Percentiles rank a stretch among this genome's conserved stretches.
These are phyloP conservation scores for Gastrolobium bilobum DNA, from an alignment of 306 rosid species.

Conservation along the genomic window DNA sequence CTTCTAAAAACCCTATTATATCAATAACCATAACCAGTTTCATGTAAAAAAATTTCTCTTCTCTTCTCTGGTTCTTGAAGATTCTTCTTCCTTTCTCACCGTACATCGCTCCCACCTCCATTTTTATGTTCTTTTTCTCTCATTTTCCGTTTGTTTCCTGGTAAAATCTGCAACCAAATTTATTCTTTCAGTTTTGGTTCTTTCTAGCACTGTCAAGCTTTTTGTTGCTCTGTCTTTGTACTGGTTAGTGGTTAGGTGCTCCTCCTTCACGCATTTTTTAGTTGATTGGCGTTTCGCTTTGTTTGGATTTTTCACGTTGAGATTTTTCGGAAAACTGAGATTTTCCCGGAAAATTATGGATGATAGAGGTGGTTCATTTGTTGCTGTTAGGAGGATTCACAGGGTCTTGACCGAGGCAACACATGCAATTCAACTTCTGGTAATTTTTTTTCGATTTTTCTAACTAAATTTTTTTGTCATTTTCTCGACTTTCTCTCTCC, in stretches of 20 bases:
- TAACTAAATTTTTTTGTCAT: conserved; percentile 5
- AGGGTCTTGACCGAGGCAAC: conserved; percentile 87
- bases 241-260: conserved; percentile 15
- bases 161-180: conserved; percentile 23
- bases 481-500: conserved; percentile 29
- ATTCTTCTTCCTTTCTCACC: neutral
- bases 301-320: conserved; percentile 8
- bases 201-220: neutral
- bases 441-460: conserved; percentile 39
- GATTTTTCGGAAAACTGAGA: conserved; percentile 34
- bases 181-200: conserved; percentile 19
- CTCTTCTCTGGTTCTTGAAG: no score
- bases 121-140: neutral
- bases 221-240: conserved; percentile 30
- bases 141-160: conserved; percentile 41
- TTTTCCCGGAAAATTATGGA: conserved; percentile 62
- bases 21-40: neutral
- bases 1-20: conserved; percentile 60
- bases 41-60: no score
- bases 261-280: conserved; percentile 22
- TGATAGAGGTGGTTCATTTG: conserved; percentile 96
- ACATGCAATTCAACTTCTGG: conserved; percentile 92
- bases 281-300: conserved; percentile 15
- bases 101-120: neutral
- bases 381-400: conserved; percentile 96